phyloP scores from a whole-genome alignment of 495 filamentous ascomycete species.

The Polyplosphaeria fusca region DNA sequence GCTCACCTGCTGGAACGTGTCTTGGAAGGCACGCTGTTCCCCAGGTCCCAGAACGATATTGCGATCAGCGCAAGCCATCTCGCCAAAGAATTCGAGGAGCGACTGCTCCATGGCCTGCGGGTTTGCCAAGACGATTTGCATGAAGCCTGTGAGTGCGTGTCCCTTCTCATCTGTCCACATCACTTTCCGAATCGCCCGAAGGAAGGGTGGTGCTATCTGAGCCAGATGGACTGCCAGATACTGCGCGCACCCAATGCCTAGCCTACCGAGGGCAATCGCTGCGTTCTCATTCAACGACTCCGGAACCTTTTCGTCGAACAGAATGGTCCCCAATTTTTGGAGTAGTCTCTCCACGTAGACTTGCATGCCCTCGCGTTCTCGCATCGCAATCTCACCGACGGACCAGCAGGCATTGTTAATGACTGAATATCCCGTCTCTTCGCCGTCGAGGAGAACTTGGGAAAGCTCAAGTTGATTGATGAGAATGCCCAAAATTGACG shows the following conservation, averaged over 20 bases:
- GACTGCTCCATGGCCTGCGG: conserved; percentile 88
- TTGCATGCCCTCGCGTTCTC: conserved; percentile 65
- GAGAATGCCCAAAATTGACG: conserved; percentile 71
- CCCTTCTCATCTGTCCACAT: conserved; percentile 92
- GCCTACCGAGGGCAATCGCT: conserved; percentile 83
- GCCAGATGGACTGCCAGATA: conserved; percentile 77
- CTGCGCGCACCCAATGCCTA: conserved; percentile 78
- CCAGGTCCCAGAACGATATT: conserved; percentile 55
- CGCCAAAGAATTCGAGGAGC: conserved; percentile 72
- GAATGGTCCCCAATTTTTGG: conserved; percentile 68
- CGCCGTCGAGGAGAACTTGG: conserved; percentile 65
- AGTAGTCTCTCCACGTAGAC: conserved; percentile 77
- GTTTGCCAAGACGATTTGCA: conserved; percentile 76
- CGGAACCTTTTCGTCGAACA: conserved; percentile 80
- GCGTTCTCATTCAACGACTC: conserved; percentile 91
- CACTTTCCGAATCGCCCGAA: conserved; percentile 77
- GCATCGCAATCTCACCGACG: conserved; percentile 86
- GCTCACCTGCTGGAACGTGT: conserved; percentile 51
- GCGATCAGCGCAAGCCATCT: conserved; percentile 72
- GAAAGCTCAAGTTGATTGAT: conserved; percentile 83
- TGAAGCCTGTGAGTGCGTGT: conserved; percentile 87
- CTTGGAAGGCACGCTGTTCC: conserved; percentile 46
- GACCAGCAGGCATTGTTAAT: conserved; percentile 99
- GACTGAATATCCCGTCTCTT: conserved; percentile 77
- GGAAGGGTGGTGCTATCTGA: conserved; percentile 74